phyloP scores from a whole-genome alignment of 2,329 filamentous ascomycete species.

The Talaromyces sp. region DNA sequence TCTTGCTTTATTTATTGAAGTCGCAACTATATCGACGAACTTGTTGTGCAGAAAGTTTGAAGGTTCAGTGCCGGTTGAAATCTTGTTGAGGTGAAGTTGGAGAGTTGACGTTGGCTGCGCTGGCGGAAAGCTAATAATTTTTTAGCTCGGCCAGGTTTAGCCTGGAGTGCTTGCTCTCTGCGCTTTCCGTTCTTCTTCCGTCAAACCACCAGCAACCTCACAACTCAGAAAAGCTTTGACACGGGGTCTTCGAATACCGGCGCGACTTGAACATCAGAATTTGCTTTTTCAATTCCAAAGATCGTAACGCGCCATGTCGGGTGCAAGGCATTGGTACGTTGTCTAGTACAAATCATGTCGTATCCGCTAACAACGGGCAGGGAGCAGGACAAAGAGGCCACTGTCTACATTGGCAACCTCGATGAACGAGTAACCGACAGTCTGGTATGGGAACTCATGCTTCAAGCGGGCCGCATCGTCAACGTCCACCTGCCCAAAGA shows the following conservation, averaged over 20 bases:
- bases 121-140: slow-evolving; percentile 20
- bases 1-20: slow-evolving; percentile 27
- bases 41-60: neutral
- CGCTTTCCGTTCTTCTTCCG: neutral
- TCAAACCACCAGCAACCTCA: neutral
- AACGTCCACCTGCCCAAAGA: slow-evolving; percentile 99
- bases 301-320: slow-evolving; percentile 53
- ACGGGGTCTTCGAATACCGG: neutral
- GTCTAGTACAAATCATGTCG: neutral
- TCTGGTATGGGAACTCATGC: slow-evolving; percentile 95
- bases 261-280: too few species aligned
- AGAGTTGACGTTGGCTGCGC: slow-evolving; percentile 23
- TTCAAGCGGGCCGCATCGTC: slow-evolving; percentile 93
- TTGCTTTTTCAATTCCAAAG: neutral
- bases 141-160: slow-evolving; percentile 12
- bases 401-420: slow-evolving; percentile 96
- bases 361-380: slow-evolving; percentile 45
- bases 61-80: neutral
- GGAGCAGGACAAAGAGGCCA: slow-evolving; percentile 98
- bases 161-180: slow-evolving; percentile 1
- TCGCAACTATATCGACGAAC: neutral
- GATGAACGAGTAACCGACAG: slow-evolving; percentile 91
- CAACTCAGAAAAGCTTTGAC: neutral
- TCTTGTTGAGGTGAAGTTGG: neutral
- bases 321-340: slow-evolving; percentile 70